A percentile compares a stretch with the other conserved stretches of the same genome.
Conservation (phyloP, 139 green algal genomes). For the Ettlia oleoabundans region DNA sequence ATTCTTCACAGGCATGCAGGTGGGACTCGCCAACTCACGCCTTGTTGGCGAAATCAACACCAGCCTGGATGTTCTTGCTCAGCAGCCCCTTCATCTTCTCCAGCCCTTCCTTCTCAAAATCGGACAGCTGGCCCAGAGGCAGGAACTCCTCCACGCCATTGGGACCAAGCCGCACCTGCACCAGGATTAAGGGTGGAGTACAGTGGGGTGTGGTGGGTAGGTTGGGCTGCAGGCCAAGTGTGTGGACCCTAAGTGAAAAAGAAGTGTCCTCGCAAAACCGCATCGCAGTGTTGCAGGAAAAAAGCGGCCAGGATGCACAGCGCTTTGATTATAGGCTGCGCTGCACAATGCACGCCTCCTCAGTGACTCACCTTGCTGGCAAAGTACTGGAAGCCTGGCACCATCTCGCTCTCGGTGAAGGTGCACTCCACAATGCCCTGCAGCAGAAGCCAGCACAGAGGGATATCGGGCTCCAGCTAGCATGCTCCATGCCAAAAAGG, state of each 20-base stretch:
- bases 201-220: constrained; percentile 37
- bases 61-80: constrained; percentile 84
- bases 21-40: background rate
- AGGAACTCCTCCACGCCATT: constrained; percentile 83
- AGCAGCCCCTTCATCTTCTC: constrained; percentile 67
- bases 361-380: constrained; percentile 65
- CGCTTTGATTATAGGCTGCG: background rate
- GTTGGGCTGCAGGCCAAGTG: background rate
- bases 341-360: background rate
- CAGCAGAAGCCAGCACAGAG: too few species aligned
- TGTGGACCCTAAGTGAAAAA: background rate
- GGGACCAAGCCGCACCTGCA: constrained; percentile 79
- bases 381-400: constrained; percentile 74
- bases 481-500: too few species aligned
- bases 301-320: too few species aligned
- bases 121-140: constrained; percentile 77
- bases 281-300: too few species aligned
- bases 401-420: constrained; percentile 65
- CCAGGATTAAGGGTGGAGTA: constrained; percentile 83
- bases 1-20: background rate
- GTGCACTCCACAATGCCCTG: constrained; percentile 75
- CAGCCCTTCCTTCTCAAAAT: constrained; percentile 83
- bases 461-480: too few species aligned
- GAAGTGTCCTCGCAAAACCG: too few species aligned
- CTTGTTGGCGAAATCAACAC: constrained; percentile 80